phyloP scores from a whole-genome alignment of 176 grass and related monocot species.

The Chloris gayana region DNA sequence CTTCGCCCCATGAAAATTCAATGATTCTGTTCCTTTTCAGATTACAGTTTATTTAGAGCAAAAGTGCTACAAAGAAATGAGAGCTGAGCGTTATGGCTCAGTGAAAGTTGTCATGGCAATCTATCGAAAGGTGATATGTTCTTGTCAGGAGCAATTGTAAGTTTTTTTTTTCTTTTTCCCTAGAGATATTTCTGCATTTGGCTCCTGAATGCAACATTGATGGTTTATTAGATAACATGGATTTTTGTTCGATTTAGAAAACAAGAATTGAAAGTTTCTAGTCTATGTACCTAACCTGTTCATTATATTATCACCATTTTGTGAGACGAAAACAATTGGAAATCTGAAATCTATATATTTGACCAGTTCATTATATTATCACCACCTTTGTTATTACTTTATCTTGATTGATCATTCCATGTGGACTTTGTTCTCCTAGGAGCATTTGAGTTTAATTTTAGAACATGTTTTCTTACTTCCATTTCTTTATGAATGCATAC shows the following conservation, averaged over 20 bases:
- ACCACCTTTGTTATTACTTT: not conserved
- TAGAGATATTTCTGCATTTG: conserved; percentile 32
- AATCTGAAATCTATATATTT: not conserved
- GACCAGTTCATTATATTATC: not conserved
- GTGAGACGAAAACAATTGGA: not conserved
- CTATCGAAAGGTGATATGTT: conserved; percentile 88
- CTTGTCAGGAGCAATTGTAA: conserved; percentile 98
- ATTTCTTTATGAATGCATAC: not conserved
- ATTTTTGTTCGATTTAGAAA: not conserved
- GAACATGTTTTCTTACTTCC: not conserved
- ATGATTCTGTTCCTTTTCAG: conserved; percentile 45
- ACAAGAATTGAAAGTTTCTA: not conserved
- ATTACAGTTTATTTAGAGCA: conserved; percentile 93
- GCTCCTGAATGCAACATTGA: conserved; percentile 13
- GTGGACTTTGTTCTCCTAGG: not conserved
- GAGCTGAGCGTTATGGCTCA: conserved; percentile 77
- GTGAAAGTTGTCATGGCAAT: conserved; percentile 94
- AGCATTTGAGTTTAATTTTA: not conserved
- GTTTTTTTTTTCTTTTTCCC: conserved; percentile 57
- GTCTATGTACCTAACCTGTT: not conserved
- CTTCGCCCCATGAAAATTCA: not conserved
- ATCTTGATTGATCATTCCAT: not conserved
- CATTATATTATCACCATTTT: not conserved
- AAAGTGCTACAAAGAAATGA: conserved; percentile 89
- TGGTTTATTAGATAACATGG: not conserved